phyloP scores from a whole-genome alignment of 2,329 filamentous ascomycete species.

The Venturia nashicola region DNA sequence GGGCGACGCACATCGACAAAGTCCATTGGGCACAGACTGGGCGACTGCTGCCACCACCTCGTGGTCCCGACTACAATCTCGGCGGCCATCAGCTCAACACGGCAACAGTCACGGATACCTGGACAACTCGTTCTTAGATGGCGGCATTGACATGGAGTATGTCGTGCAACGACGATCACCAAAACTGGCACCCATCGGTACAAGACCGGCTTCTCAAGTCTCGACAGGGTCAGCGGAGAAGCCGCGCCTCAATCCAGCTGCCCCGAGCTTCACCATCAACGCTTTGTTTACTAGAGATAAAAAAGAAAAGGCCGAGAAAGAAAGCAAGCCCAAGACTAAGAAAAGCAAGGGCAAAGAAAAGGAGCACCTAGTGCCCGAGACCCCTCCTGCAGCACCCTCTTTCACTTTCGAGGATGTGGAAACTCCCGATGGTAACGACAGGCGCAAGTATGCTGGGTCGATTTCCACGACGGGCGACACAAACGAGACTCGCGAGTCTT shows the following conservation, averaged over 20 bases:
- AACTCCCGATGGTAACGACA: constrained; percentile 19
- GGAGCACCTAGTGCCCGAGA: constrained; percentile 5
- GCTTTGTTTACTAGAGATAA: constrained; percentile 40
- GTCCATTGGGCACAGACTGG: constrained; percentile 20
- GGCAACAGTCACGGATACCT: not conserved
- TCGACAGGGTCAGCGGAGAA: constrained; percentile 19
- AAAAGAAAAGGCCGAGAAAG: constrained; percentile 22
- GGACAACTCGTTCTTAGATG: not conserved
- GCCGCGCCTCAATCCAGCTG: constrained; percentile 67
- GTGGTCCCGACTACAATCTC: constrained; percentile 21
- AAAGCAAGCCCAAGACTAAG: constrained; percentile 22
- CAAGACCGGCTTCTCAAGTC: constrained; percentile 40
- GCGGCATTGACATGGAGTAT: not conserved
- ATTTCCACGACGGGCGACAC: constrained; percentile 26
- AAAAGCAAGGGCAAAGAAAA: constrained; percentile 18
- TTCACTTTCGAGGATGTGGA: constrained; percentile 15
- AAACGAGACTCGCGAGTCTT: constrained; percentile 23
- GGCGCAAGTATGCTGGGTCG: constrained; percentile 29
- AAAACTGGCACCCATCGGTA: constrained; percentile 54
- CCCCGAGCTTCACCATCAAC: constrained; percentile 77
- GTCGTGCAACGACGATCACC: constrained; percentile 1
- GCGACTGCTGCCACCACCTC: constrained; percentile 56
- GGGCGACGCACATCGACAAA: not conserved
- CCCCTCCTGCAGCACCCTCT: constrained; percentile 12
- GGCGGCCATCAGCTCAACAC: constrained; percentile 21